phyloP scores from a whole-genome alignment of 2,329 filamentous ascomycete genomes.

The Phyllachora maydis region DNA sequence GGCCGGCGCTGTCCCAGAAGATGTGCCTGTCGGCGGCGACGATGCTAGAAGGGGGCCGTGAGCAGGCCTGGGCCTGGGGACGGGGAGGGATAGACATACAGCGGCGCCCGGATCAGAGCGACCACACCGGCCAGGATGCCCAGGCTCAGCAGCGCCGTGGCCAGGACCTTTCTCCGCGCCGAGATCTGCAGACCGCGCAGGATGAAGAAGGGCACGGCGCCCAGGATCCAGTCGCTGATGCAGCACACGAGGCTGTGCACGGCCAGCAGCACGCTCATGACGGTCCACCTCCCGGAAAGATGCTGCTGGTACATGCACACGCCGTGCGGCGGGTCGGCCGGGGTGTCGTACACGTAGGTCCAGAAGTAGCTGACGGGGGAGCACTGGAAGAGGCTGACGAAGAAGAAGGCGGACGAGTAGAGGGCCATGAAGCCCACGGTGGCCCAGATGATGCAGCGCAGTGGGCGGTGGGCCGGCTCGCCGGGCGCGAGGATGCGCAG shows the following conservation, averaged over 20 bases:
- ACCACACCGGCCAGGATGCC: slow-evolving; percentile 17
- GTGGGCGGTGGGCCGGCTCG: no score
- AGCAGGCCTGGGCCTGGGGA: background rate
- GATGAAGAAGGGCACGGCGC: slow-evolving; percentile 25
- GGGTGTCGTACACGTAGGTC: slow-evolving; percentile 12
- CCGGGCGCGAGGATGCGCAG: no score
- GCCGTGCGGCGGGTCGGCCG: slow-evolving; percentile 4
- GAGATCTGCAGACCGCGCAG: slow-evolving; percentile 29
- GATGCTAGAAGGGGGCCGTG: no score
- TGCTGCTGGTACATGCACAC: slow-evolving; percentile 2
- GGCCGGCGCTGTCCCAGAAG: no score
- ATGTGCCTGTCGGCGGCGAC: no score
- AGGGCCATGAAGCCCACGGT: slow-evolving; percentile 14
- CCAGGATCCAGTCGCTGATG: slow-evolving; percentile 24
- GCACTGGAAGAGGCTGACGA: slow-evolving; percentile 27
- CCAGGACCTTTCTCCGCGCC: slow-evolving; percentile 19
- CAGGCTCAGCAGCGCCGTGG: slow-evolving; percentile 25
- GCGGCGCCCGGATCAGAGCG: background rate
- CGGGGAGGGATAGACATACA: background rate
- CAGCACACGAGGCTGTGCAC: slow-evolving; percentile 22
- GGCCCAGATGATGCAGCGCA: slow-evolving; percentile 12
- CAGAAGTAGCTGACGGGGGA: slow-evolving; percentile 25
- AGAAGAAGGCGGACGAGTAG: slow-evolving; percentile 18
- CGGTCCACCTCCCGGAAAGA: slow-evolving; percentile 19
- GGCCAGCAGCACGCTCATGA: slow-evolving; percentile 15